Conservation (phyloP, 1,284 basidiomycete genomes). For the Irpex rosettiformis region DNA sequence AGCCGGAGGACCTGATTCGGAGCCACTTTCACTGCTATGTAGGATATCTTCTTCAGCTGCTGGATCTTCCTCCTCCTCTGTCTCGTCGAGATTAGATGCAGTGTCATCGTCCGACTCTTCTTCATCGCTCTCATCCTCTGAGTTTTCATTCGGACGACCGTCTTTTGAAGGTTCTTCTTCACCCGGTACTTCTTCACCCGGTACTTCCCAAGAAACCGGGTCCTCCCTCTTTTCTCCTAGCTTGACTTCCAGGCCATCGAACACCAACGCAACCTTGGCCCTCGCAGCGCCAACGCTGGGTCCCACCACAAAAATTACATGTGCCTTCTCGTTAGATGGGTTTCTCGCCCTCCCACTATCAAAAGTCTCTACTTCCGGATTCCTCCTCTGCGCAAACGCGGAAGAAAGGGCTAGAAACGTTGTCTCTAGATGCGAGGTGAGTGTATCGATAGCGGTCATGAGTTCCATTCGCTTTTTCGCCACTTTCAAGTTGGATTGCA, state of each 20-base stretch:
- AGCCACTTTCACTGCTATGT: neutral
- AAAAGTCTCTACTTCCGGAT: neutral
- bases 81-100: neutral
- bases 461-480: conserved; percentile 58
- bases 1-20: conserved; percentile 17
- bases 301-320: conserved; percentile 61
- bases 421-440: conserved; percentile 68
- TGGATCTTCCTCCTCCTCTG: conserved; percentile 15
- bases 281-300: conserved; percentile 57
- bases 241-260: conserved; percentile 60
- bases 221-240: conserved; percentile 40
- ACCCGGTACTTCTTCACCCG: conserved; percentile 21
- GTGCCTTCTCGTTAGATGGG: conserved; percentile 26
- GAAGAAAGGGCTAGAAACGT: conserved; percentile 70
- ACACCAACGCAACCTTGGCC: conserved; percentile 54
- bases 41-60: conserved; percentile 19
- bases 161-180: conserved; percentile 18
- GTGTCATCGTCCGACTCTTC: neutral
- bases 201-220: neutral
- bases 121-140: neutral
- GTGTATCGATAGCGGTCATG: conserved; percentile 59
- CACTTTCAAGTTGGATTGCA: conserved; percentile 38
- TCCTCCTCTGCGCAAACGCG: conserved; percentile 39
- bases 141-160: neutral
- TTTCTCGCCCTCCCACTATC: neutral